These are phyloP conservation scores for Chlorella sp. DNA, from an alignment of 139 green algal genomes.

Conservation along the genomic window DNA sequence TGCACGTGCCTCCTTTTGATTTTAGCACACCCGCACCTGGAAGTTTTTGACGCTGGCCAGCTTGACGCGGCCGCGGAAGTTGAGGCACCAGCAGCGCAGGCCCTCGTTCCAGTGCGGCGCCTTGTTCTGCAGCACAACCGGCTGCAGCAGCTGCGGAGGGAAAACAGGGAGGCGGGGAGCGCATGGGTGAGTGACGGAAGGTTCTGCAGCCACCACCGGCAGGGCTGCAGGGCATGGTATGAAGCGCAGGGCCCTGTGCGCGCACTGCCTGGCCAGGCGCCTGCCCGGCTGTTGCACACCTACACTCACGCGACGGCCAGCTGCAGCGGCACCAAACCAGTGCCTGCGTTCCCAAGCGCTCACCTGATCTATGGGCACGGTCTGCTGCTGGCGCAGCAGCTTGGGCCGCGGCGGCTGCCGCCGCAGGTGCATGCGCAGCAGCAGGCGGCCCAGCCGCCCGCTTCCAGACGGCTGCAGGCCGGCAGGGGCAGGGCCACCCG, in stretches of 20 bases:
- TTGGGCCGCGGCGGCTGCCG: neutral
- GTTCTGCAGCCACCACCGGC: no score
- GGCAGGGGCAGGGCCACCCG: neutral
- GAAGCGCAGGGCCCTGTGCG: no score
- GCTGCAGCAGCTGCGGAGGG: neutral
- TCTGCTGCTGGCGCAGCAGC: conserved; percentile 10
- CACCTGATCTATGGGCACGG: conserved; percentile 1
- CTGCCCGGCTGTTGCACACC: no score
- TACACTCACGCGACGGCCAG: no score
- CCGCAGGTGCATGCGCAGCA: conserved; percentile 1
- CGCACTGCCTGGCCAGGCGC: no score
- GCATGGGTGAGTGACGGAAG: no score
- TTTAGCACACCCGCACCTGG: conserved; percentile 86
- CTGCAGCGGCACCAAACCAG: no score
- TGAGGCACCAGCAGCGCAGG: conserved; percentile 97
- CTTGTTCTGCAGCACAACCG: conserved; percentile 89
- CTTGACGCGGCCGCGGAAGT: conserved; percentile 98
- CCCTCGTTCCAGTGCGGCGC: conserved; percentile 94
- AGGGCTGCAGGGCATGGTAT: no score
- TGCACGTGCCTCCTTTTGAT: no score
- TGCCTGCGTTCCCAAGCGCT: no score
- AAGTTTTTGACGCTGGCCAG: conserved; percentile 99
- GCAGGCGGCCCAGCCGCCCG: conserved; percentile 3
- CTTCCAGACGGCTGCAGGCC: neutral
- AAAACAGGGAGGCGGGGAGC: neutral